Evolutionary conservation across 1,284 basidiomycete species (phyloP), one percentile per base, ranked within the genome.

Genomic region (Cutaneotrichosporon mucoides): DNA sequence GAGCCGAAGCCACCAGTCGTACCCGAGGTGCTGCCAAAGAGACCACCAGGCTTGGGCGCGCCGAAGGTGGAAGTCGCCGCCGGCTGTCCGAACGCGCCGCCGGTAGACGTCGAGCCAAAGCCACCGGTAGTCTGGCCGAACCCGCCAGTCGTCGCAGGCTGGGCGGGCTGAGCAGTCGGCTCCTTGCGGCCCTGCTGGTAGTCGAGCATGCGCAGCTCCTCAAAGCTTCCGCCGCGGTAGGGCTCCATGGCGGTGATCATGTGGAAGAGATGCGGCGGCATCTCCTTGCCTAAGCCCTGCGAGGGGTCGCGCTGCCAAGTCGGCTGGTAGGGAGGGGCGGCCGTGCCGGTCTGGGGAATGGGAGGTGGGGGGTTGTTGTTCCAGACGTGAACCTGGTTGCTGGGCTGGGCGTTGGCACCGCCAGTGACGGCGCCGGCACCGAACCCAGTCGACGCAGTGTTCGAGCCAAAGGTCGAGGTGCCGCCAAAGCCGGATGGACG

Each of bases 121-220:
- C 80, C 71, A 9, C 12, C 84, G 82, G 71, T 66, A 6, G 73
- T 65, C 58, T 79, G 75, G 24, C 76, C 77, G 48, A 78, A 76
- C 12, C 68, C 69, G 47, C 24, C 24, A 24, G 71, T 66, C 40
- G 75, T 52, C 0, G 73, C 70, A 1, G 67, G 61, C 45, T 60
- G 58, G 2, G 57, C 48, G 15, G 51, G 53, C 51, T 35, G 38
- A 63, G 60, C 43, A 6, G 64, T 67, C 0, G 73, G 66, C 60
- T 72, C 66, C 70, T 85, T 85, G 51, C 86, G 84, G 66, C 82
- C 82, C 67, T 84, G 81, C 64, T 81, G 79, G 64, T 82, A 83
- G 62, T 81, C 79, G 68, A 81, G 76, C 56, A 75, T 74, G 66
- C 81, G 79, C 33, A 81, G 69, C 60, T 81, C 76, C 43, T 78